Base-by-base conservation (phyloP, 2,329 filamentous ascomycete species). In the Trichoderma atrobrunneum region DNA sequence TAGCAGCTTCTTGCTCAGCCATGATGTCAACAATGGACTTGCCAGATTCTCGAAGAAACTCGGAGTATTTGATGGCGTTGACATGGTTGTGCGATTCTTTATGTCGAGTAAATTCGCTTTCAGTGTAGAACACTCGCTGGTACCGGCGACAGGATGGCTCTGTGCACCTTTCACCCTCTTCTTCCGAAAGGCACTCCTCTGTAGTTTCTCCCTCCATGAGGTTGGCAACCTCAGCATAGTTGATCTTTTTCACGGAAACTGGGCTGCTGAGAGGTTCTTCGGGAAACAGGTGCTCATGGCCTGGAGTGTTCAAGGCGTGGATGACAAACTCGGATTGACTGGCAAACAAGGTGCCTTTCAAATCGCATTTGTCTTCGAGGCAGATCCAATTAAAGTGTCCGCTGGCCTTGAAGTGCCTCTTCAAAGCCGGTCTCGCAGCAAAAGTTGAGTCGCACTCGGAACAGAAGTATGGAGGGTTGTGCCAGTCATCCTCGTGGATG, bases 401-500 rank as follows among this genome's bases (percentile, higher is more conserved):
- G 6, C 73, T 79, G 0, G 18, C 66, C 0, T 43, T 51, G 0
- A 63, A 70, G 7, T 79, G 78, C 4, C 77, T 43, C 2, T 73
- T 67, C 1, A 79, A 68, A 0, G 78, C 75, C 0, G 78, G 63
- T 1, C 65, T 68, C 2, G 77, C 76, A 2, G 76, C 77, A 65
- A 79, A 79, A 5, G 26, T 66, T 7, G 65, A 43, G 5, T 39
- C 18, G 10, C 78, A 79, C 12, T 77, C 70, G 0, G 72, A 72
- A 4, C 78, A 79, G 1, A 54, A 24, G 3, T 79, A 79, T 0
- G 74, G 72, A 0, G 71, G 74, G 3, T 60, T 60, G 11, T 79
- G 78, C 77, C 77, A 79, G 1, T 77, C 72, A 0, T 72, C 34
- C 1, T 78, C 73, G 18, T 79, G 78, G 6, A 73, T 67, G n/a